A percentile compares a stretch with the other conserved stretches of the same genome.
Evolutionary conservation across 495 filamentous ascomycete genomes (phyloP).

Genomic region (Penicillium herquei): DNA sequence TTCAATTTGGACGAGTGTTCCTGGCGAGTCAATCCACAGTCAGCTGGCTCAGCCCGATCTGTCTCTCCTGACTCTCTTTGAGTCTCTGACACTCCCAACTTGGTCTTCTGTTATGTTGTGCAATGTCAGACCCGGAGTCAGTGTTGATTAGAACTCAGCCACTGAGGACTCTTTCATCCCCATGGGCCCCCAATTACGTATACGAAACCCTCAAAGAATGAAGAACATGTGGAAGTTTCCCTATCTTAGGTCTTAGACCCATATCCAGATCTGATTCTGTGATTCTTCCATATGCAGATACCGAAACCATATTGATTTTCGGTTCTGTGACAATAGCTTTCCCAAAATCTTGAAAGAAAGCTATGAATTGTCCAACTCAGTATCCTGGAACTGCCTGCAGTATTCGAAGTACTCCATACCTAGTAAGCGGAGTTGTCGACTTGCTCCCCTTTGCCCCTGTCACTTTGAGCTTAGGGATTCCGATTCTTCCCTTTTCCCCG

Average conservation of each 20-base stretch:
- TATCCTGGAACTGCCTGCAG: conserved; percentile 20
- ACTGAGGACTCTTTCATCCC: conserved; percentile 8
- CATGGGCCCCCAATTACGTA: conserved; percentile 5
- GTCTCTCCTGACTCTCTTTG: conserved; percentile 7
- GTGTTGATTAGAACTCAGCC: conserved; percentile 11
- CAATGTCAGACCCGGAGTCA: conserved; percentile 21
- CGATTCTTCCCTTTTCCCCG: conserved; percentile 1
- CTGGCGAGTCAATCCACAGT: conserved; percentile 22
- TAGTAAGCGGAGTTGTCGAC: not conserved
- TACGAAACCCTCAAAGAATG: conserved; percentile 8
- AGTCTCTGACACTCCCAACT: not conserved
- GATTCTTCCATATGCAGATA: not conserved
- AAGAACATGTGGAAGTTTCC: not conserved
- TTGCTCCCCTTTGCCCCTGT: conserved; percentile 8
- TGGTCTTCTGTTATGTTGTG: conserved; percentile 20
- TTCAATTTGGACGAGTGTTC: conserved; percentile 21
- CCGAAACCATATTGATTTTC: no score
- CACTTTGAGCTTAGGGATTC: conserved; percentile 2
- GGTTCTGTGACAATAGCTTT: no score
- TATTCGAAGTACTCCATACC: not conserved
- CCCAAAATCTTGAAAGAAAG: no score
- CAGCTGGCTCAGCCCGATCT: conserved; percentile 12
- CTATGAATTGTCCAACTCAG: not conserved
- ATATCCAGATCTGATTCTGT: not conserved
- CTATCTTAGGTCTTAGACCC: not conserved